Evolutionary conservation across 768 basidiomycete genomes (phyloP), one percentile per base, ranked within the genome.

Genomic region (Amanita subjunquillea): DNA sequence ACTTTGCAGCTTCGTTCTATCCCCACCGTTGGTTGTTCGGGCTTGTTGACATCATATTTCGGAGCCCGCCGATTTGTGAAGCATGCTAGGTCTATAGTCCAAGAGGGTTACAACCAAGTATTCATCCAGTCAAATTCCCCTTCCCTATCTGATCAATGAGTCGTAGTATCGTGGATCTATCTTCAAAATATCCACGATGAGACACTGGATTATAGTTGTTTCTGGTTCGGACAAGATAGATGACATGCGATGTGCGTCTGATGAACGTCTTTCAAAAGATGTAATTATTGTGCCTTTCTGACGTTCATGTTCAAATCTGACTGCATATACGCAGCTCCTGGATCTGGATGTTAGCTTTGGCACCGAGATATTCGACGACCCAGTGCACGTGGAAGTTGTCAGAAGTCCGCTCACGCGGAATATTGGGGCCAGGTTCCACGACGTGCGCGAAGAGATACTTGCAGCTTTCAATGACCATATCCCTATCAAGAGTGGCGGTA

Each of bases 141-240:
- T 25, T 30, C 34, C 1, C 9, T 10, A 20, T 25, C 6, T 48
- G 20, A 7, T 37, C 13, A 37, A 2, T 47, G 6, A 17, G 3
- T 12, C 15, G 32, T 48, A 64, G 66, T 62, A 62, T 52, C 60
- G 57, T 22, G 57, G 59, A 34, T 52, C 57, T 34, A 52, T 63
- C 5, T 80, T 77, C 63, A 74, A 72, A 59, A 63, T 79, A 6
- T 63, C 77, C 0, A 64, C 63, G 42, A 58, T 75, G 36, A 65
- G 71, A 30, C 62, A 67, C 41, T 80, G 79, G 78, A 54, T 71
- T 4, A 67, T 78, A 17, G 60, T 79, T 6, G 61, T 72, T 25
- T 67, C 69, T 10, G 70, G 74, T 0, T 62, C 63, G 0, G 53
- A 64, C 22, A 64, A 68, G 30, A 61, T 76, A 20, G 73, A 78